A percentile compares a stretch with the other conserved stretches of the same genome.
These are phyloP conservation scores for Houttuynia cordata DNA, from an alignment of 164 flowering plant genomes.

Conservation along the genomic window DNA sequence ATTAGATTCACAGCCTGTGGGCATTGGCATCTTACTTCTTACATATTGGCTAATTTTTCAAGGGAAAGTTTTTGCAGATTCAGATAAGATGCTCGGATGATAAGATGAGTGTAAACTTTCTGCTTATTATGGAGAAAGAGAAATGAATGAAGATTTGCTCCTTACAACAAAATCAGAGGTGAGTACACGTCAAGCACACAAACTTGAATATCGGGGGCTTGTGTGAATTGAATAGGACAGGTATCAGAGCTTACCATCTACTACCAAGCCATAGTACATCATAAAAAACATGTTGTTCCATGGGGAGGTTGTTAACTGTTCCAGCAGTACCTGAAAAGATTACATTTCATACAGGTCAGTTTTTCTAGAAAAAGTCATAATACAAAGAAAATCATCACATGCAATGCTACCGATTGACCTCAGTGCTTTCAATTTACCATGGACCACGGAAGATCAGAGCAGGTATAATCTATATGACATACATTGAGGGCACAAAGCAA, in stretches of 20 bases:
- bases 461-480: background rate
- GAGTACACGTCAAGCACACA: background rate
- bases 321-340: slow-evolving; percentile 50
- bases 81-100: too few species aligned
- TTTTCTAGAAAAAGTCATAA: background rate
- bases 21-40: too few species aligned
- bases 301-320: slow-evolving; percentile 64
- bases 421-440: background rate
- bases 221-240: background rate
- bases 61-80: too few species aligned
- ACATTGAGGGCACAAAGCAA: background rate
- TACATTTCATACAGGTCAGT: background rate
- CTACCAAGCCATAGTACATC: slow-evolving; percentile 65
- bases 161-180: background rate
- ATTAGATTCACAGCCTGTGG: too few species aligned
- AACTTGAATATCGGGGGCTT: background rate
- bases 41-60: too few species aligned
- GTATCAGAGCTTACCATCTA: slow-evolving; percentile 38
- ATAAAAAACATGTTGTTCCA: slow-evolving; percentile 85
- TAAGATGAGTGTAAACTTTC: background rate
- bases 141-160: background rate
- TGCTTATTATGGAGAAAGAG: background rate
- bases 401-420: background rate
- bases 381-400: background rate
- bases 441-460: background rate